Evolutionary conservation across 805 yeast species (phyloP), one percentile per base, ranked within the genome.

Genomic region (Hanseniaspora guilliermondii): DNA sequence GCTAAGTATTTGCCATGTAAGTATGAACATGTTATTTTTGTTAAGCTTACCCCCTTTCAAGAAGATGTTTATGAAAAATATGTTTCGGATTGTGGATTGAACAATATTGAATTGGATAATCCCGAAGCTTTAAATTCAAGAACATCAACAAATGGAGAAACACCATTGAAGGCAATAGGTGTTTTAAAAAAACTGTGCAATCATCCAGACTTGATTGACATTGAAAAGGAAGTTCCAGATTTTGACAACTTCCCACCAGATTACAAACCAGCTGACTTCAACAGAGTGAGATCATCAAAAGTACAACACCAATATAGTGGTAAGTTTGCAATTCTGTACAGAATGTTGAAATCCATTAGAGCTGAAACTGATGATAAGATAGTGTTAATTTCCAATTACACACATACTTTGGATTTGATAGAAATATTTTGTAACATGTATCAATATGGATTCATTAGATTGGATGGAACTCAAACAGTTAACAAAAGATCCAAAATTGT

Each of bases 11-110:
- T 93, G 57, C 98, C 98, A 0, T 87, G 94, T 58, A 93, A 93
- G 67, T 89, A 88, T 65, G 98, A 93, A 66, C 95, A 93, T 67
- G 97, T 93, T 22, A 85, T 93, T n/a, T 93, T 91, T 66, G 88
- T 93, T 57, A 83, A 82, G 42, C 70, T 93, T 54, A 76, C 91
- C 1, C 87, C 86, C 0, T 75, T 89, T 68, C 98, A 93, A 67
- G 69, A 72, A 49, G 68, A 73, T 0, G 67, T 93, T 1, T 93
- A 93, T 64, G 72, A 77, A 52, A 83, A 82, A 59, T 86, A 85
- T 61, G 76, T 88, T 52, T 78, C 85, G 12, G 82, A 95, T 6
- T 87, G 93, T 1, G 93, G 82, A 52, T 82, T 87, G 59, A 77
- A 74, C 49, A 78, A 77, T 58, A 67, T 87, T 11, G 73, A 71